Base-by-base conservation (phyloP, 176 grass and related monocot genomes). In the Saccharum spontaneum region DNA sequence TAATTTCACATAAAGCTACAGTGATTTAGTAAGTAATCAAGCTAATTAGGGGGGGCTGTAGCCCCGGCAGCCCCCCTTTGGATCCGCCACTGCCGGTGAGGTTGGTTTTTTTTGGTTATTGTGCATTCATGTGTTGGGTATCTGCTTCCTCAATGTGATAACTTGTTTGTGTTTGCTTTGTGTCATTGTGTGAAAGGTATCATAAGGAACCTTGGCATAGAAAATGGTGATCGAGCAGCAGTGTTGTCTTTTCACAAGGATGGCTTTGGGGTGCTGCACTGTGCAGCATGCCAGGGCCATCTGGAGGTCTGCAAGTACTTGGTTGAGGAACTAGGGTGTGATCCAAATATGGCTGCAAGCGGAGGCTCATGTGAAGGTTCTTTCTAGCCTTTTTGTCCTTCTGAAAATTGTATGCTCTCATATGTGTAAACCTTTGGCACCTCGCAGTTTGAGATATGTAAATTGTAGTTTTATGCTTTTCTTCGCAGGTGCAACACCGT, bases 251-350 rank as follows among this genome's bases (percentile, higher is more conserved):
- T 80, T 3, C 26, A 75, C 20, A 75, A 26, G 11, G 37, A 54
- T 38, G 87, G 76, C 10, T 3, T 60, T 12, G 63, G 14, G 40
- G 15, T 39, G 76, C n/a, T 89, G 28, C 82, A 68, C 13, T 10
- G 1, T 0, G 82, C 70, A 11, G 46, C 87, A 28, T 75, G 69
- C 39, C 30, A 22, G 16, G 87, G 60, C 48, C 77, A 80, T 40
- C 62, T 80, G 18, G 77, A 85, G 69, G n/a, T 89, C 36, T 89
- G 87, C 69, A 85, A 81, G 77, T 85, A 84, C 64, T 44, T 89
- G 7, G 76, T 89, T 30, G 82, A 89, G 39, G 70, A 89, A 73
- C 77, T 89, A 4, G 69, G 69, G 67, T 60, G 26, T 37, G 87
- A 85, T n/a, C 14, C 41, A 18, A 89, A 89, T 68, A 73, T 57